Percentiles rank a stretch among this genome's conserved stretches.
These are phyloP conservation scores for Luvunga scandens DNA, from an alignment of 345 rosid genomes.

Conservation along the genomic window DNA sequence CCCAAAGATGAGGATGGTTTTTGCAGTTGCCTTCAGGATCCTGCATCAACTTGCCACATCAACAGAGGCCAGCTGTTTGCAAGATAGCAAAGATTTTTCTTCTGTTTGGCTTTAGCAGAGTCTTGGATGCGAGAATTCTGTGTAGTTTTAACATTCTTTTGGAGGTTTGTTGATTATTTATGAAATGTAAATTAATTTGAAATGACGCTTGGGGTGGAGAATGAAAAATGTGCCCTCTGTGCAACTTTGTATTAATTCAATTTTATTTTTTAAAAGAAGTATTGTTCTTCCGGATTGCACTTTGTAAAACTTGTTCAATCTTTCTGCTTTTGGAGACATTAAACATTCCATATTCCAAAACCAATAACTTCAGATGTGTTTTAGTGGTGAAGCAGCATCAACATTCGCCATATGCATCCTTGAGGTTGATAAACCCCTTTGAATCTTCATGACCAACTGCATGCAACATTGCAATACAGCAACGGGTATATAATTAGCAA, in stretches of 20 bases:
- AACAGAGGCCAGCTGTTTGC: constrained; percentile 60
- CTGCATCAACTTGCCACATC: constrained; percentile 63
- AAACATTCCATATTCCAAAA: background rate
- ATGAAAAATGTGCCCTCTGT: background rate
- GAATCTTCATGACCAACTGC: background rate
- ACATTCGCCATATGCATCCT: background rate
- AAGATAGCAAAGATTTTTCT: constrained; percentile 29
- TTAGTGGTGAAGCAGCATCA: too few relatives aligned
- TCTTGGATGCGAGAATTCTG: background rate
- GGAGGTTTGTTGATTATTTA: background rate
- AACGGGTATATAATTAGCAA: background rate
- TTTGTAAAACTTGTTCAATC: background rate
- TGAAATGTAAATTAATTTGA: constrained; percentile 3
- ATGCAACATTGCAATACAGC: background rate
- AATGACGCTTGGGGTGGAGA: background rate
- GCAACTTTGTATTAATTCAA: background rate
- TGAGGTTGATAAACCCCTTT: background rate
- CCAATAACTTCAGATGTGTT: background rate
- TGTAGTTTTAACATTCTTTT: constrained; percentile 9
- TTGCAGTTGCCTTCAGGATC: constrained; percentile 79
- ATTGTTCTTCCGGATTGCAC: background rate
- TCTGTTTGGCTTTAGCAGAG: background rate
- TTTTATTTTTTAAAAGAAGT: background rate
- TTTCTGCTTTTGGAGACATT: background rate
- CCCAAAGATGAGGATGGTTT: constrained; percentile 74